Conservation (phyloP, 2,329 filamentous ascomycete species). For the Alternaria sp. region DNA sequence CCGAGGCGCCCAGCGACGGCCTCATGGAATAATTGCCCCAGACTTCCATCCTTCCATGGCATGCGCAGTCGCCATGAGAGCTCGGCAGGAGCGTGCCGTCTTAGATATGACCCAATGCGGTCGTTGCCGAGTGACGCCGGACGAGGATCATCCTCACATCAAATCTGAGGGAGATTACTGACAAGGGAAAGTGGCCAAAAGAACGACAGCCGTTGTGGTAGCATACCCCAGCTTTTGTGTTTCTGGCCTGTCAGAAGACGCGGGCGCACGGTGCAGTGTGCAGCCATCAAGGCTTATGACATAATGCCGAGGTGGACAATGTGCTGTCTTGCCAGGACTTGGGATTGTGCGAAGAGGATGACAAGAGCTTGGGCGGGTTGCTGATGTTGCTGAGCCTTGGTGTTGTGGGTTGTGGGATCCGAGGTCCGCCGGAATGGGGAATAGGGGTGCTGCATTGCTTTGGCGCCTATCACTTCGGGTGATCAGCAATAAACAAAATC, state of each 20-base stretch:
- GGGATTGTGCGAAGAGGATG: not conserved
- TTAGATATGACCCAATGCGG: not conserved
- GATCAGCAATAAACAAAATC: not conserved
- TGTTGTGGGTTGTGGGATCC: conserved; percentile 3
- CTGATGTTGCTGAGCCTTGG: not conserved
- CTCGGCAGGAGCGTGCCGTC: not conserved
- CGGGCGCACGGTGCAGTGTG: not conserved
- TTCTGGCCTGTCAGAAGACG: not conserved
- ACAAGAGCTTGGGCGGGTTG: not conserved
- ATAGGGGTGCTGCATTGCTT: not conserved
- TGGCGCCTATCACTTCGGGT: not conserved
- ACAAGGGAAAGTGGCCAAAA: conserved; percentile 1
- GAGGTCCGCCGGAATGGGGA: not conserved
- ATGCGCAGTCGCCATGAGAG: not conserved
- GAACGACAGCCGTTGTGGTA: conserved; percentile 7
- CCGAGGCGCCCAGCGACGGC: not conserved
- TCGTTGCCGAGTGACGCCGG: not conserved
- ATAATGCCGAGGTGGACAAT: not conserved
- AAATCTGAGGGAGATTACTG: conserved; percentile 3
- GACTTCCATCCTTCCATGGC: conserved; percentile 2
- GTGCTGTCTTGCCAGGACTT: not conserved
- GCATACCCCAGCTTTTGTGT: conserved; percentile 15
- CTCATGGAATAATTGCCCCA: not conserved
- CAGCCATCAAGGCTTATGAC: conserved; percentile 1
- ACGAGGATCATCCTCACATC: not conserved